Evolutionary conservation across 1,284 basidiomycete genomes (phyloP), one percentile per base, ranked within the genome.

Genomic region (Paramarasmius palmivorus): DNA sequence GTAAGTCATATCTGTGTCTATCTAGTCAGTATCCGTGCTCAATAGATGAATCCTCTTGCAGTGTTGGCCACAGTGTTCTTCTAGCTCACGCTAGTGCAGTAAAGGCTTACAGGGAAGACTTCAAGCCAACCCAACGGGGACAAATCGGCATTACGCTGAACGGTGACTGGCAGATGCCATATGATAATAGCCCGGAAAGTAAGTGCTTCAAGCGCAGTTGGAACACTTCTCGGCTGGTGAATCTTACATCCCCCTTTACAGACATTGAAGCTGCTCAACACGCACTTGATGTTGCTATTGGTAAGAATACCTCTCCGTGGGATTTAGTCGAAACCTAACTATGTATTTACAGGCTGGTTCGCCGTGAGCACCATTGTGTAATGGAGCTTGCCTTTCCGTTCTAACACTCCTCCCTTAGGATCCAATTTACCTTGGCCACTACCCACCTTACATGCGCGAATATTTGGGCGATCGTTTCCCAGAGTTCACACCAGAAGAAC

Each of bases 71-170:
- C 70, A 77, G 76, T 61, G 71, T 88, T 35, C 81, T 91, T 52
- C 72, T 92, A 8, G 73, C 88, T 0, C 89, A 92, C 61, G 88
- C 85, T 9, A 70, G 82, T 58, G 84, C 84, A 2, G 78, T 78
- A 48, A 80, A 88, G 63, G 60, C 81, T 10, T 92, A 90, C 66
- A 79, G 83, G 41, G 74, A 82, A 17, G 68, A 84, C 41, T 88
- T 83, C 74, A 78, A 83, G 64, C 55, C 71, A 2, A 61, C 55
- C 1, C 83, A 87, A 60, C 73, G 75, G 17, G 88, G 87, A 10
- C 63, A 73, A 44, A 88, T 92, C 56, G 88, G 88, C 2, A 87
- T 92, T 66, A 91, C 88, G 2, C 71, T 91, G 48, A 89, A 91
- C 61, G 83, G 84, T 14, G 79, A 85, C 58, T 89, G 83, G 82